Percentiles rank a stretch among this genome's conserved stretches.
Conservation (phyloP, 1,139 yeast species). For the Citeromyces hawaiiensis region DNA sequence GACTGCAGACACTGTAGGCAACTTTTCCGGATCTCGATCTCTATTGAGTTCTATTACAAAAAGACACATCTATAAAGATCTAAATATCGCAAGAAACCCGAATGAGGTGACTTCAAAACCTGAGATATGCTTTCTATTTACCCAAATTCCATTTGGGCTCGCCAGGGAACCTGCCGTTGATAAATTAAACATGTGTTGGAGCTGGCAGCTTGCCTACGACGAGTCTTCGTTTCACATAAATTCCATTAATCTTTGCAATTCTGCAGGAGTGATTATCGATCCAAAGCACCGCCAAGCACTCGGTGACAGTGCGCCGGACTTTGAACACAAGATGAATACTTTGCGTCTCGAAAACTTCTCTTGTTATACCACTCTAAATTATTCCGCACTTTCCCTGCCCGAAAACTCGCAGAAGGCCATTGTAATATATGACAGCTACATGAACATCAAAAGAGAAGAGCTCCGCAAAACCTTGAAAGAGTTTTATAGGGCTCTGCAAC, state of each 20-base stretch:
- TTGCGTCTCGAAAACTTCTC: constrained; percentile 12
- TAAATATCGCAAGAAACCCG: neutral
- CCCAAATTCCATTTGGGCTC: constrained; percentile 1
- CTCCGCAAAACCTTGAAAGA: constrained; percentile 10
- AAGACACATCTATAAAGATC: neutral
- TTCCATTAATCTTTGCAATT: constrained; percentile 11
- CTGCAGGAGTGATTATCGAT: constrained; percentile 11
- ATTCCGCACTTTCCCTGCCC: constrained; percentile 11
- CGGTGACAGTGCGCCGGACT: constrained; percentile 6
- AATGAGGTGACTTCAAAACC: neutral
- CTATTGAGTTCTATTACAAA: constrained; percentile 2
- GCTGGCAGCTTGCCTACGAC: constrained; percentile 17
- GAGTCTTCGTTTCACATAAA: constrained; percentile 12
- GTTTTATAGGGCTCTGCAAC: constrained; percentile 13
- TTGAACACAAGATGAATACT: constrained; percentile 6
- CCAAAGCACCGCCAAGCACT: constrained; percentile 10
- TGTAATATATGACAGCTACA: constrained; percentile 11
- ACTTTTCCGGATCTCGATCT: constrained; percentile 9
- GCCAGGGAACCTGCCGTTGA: neutral
- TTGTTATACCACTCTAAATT: constrained; percentile 13
- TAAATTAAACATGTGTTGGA: constrained; percentile 7
- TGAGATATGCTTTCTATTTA: constrained; percentile 2
- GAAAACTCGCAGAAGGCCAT: constrained; percentile 13
- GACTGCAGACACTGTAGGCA: constrained; percentile 13
- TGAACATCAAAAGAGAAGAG: constrained; percentile 7